phyloP scores from a whole-genome alignment of 768 basidiomycete genomes.

The Daedaleopsis sinensis region DNA sequence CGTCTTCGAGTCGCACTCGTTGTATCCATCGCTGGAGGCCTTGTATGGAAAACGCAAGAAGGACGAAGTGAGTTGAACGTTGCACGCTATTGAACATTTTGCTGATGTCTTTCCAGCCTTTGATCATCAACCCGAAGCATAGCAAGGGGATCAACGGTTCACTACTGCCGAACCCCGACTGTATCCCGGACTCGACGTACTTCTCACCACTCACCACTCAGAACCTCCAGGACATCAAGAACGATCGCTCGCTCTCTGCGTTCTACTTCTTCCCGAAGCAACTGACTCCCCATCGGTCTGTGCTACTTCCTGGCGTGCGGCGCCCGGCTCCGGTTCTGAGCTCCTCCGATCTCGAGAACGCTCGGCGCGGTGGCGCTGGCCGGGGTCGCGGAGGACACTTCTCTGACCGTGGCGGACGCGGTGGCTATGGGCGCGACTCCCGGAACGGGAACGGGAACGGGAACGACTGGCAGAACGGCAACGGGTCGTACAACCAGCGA shows the following conservation, averaged over 20 bases:
- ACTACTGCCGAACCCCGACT: slow-evolving; percentile 82
- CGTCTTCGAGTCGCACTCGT: slow-evolving; percentile 78
- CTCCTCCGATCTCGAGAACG: slow-evolving; percentile 69
- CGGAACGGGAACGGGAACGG: slow-evolving; percentile 12
- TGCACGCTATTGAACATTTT: neutral
- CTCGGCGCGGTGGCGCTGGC: slow-evolving; percentile 49
- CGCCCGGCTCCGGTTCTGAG: slow-evolving; percentile 63
- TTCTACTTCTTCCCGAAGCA: slow-evolving; percentile 91
- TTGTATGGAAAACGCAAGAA: slow-evolving; percentile 90
- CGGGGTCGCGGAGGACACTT: slow-evolving; percentile 52
- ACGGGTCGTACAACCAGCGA: slow-evolving; percentile 2
- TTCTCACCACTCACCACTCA: slow-evolving; percentile 67
- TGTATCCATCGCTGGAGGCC: slow-evolving; percentile 87
- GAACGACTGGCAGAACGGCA: slow-evolving; percentile 16
- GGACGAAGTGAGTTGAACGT: slow-evolving; percentile 59
- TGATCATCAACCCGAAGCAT: slow-evolving; percentile 64
- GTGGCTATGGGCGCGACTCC: slow-evolving; percentile 28
- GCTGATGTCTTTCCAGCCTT: slow-evolving; percentile 54
- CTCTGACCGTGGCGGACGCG: slow-evolving; percentile 36
- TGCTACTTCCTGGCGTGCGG: slow-evolving; percentile 74
- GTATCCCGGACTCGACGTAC: slow-evolving; percentile 91
- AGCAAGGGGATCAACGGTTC: slow-evolving; percentile 83
- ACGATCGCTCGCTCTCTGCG: slow-evolving; percentile 87
- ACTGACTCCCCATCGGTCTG: slow-evolving; percentile 79
- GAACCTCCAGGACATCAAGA: slow-evolving; percentile 76